A percentile compares a stretch with the other conserved stretches of the same genome.
These are phyloP conservation scores for Exophiala alcalophila DNA, from an alignment of 2,329 filamentous ascomycete genomes.

Conservation along the genomic window DNA sequence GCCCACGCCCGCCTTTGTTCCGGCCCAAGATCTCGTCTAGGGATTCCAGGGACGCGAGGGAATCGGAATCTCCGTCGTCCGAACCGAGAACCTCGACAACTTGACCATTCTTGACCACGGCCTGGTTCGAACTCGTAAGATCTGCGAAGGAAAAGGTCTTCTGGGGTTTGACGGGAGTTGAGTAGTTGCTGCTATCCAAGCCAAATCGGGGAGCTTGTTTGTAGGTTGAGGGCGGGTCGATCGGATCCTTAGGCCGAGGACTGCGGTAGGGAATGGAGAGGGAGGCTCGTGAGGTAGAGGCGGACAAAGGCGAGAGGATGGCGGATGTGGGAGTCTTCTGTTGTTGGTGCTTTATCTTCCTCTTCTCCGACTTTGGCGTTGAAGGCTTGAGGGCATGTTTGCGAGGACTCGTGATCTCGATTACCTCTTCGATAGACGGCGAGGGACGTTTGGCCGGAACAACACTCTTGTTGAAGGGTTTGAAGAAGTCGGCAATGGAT, in stretches of 20 bases:
- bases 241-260: constrained; percentile 12
- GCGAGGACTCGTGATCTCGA: constrained; percentile 5
- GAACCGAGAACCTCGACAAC: constrained; percentile 59
- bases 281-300: constrained; percentile 13
- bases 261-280: constrained; percentile 25
- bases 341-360: neutral
- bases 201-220: constrained; percentile 12
- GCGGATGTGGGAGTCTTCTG: constrained; percentile 9
- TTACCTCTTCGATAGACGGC: constrained; percentile 16
- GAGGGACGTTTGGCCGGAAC: constrained; percentile 31
- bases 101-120: constrained; percentile 56
- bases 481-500: constrained; percentile 45
- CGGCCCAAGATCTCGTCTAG: constrained; percentile 51
- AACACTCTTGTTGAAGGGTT: constrained; percentile 35
- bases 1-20: constrained; percentile 18
- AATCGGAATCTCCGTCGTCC: constrained; percentile 66
- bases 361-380: constrained; percentile 17
- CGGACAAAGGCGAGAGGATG: constrained; percentile 10
- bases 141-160: constrained; percentile 32
- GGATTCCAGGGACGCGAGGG: constrained; percentile 54
- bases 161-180: constrained; percentile 23
- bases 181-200: constrained; percentile 1
- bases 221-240: constrained; percentile 17
- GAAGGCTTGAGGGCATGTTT: neutral
- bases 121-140: constrained; percentile 40